Conservation (phyloP, 1,139 yeast species). For the Geotrichum reessii region DNA sequence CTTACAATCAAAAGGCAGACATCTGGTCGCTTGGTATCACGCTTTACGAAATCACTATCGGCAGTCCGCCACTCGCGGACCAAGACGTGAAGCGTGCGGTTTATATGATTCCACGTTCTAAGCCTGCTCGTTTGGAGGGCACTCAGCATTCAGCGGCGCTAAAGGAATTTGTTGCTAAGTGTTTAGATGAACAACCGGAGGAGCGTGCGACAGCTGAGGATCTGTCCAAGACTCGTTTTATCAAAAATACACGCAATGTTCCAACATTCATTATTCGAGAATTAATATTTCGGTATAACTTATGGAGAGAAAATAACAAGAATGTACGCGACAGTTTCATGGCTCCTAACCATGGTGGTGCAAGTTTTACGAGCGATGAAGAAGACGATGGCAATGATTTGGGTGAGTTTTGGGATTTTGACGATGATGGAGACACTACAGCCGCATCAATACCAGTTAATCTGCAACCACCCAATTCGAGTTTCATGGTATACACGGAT, state of each 20-base stretch:
- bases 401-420: constrained; percentile 78
- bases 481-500: constrained; percentile 28
- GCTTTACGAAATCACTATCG: constrained; percentile 89
- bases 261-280: constrained; percentile 65
- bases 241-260: constrained; percentile 53
- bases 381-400: constrained; percentile 45
- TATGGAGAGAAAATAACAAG: constrained; percentile 53
- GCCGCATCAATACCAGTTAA: neutral
- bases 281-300: constrained; percentile 65
- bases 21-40: constrained; percentile 95
- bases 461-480: constrained; percentile 43
- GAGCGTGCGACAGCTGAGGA: constrained; percentile 89
- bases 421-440: constrained; percentile 46
- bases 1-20: constrained; percentile 80
- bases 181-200: constrained; percentile 88
- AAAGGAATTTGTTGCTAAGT: constrained; percentile 85
- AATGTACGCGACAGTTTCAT: constrained; percentile 43
- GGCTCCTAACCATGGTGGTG: constrained; percentile 22
- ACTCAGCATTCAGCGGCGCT: constrained; percentile 66
- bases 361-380: constrained; percentile 25
- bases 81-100: constrained; percentile 93
- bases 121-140: constrained; percentile 94
- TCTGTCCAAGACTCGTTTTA: constrained; percentile 63
- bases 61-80: constrained; percentile 95
- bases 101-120: constrained; percentile 85